Base-by-base conservation (phyloP, 768 basidiomycete species). In the Suillus tomentosus region DNA sequence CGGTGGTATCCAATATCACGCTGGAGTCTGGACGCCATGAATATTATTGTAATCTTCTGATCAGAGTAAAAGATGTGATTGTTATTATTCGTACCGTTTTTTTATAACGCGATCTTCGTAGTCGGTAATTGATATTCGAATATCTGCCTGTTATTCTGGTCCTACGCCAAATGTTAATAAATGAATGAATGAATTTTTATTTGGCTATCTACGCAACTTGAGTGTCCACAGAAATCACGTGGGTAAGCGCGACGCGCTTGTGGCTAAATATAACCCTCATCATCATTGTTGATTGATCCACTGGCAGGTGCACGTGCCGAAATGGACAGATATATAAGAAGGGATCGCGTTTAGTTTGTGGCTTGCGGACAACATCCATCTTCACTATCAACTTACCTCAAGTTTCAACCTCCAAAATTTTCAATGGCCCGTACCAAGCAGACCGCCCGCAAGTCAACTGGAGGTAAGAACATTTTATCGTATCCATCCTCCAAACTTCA, bases 361-460 rank as follows among this genome's bases (percentile, higher is more conserved):
- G n/a, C 37, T 64, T 62, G 45, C 31, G 4, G 9, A 47, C 37
- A 34, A 50, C 63, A 19, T n/a, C 36, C 37, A 57, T 39, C 61
- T 39, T 3, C 54, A 19, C 17, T 24, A 4, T 24, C 56, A 82
- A 74, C 80, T 80, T 34, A 27, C 15, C 43, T 36, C 51, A 19
- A 53, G 24, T 31, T 51, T 51, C 15, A 24, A 47, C 31, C 42
- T 54, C 8, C 60, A 56, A 43, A 40, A 19, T 47, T 59, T 51
- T 22, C 76, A 83, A 89, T 87, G 87, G 87, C 87, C 67, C 87
- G 87, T 66, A 88, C 87, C 57, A 89, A 89, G 82, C 91, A 92
- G 81, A 92, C 90, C 66, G 91, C 89, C 65, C 88, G 89, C 81
- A 91, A 91, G 78, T 90, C 90, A 62, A 91, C 89, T 72, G 90